Conservation (phyloP, 441 rosid species). For the Gossypium schwendimanii region DNA sequence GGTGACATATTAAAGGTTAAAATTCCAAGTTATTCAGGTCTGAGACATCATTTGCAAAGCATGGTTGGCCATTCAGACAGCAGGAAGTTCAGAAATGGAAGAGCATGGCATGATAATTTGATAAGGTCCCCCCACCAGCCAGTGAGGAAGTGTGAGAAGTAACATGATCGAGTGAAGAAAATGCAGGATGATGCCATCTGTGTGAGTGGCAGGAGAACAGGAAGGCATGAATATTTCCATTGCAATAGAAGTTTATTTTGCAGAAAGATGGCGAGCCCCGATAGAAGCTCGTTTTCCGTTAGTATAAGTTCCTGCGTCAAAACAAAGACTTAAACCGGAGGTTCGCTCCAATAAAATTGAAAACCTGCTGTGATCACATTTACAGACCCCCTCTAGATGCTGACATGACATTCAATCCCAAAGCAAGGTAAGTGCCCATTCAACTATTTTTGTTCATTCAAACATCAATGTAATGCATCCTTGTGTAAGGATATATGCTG, state of each 20-base stretch:
- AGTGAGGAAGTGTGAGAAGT: constrained; percentile 36
- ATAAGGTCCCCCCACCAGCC: constrained; percentile 42
- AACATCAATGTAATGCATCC: neutral
- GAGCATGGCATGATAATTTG: constrained; percentile 42
- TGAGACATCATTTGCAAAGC: constrained; percentile 53
- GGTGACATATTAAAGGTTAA: constrained; percentile 38
- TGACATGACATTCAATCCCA: constrained; percentile 10
- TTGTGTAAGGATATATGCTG: neutral
- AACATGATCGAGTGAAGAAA: constrained; percentile 28
- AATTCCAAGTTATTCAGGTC: constrained; percentile 58
- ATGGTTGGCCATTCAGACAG: constrained; percentile 66
- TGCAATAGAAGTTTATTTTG: constrained; percentile 33
- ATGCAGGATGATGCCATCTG: constrained; percentile 41
- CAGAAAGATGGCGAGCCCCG: constrained; percentile 47
- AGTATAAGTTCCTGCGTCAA: constrained; percentile 75
- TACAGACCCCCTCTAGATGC: constrained; percentile 10
- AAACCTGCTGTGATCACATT: constrained; percentile 13
- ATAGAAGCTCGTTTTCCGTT: constrained; percentile 57
- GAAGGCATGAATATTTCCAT: constrained; percentile 48
- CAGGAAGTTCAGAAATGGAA: constrained; percentile 44
- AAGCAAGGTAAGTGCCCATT: neutral
- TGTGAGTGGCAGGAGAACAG: constrained; percentile 48
- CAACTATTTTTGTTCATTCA: neutral
- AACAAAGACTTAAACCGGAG: constrained; percentile 69
- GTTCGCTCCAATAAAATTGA: constrained; percentile 27